Base-by-base conservation (phyloP, 1,139 yeast species). In the Kodamaea alishanica region DNA sequence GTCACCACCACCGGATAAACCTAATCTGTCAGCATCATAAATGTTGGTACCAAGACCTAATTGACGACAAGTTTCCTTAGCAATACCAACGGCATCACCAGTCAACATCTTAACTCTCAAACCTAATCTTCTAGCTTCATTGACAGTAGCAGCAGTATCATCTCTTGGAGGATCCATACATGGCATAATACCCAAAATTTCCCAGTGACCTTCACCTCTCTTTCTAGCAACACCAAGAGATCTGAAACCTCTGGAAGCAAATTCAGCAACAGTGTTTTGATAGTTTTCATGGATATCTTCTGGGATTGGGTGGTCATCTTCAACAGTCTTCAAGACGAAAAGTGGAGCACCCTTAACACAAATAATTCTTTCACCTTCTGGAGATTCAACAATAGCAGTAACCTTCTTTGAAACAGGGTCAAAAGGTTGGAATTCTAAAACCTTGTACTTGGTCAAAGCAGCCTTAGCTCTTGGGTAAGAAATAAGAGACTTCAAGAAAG, bases 201-300 rank as follows among this genome's bases (percentile, higher is more conserved):
- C 96, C 96, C 96, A 88, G 83, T 87, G 95, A 67, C 95, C 96
- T 71, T 88, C 96, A 74, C 95, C 96, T 84, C 95, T 84, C 94
- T 88, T 88, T 80, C 95, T 88, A 58, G 96, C 96, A 76, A 88
- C 96, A 86, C 96, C 96, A 65, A 88, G 79, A 63, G 96, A 89
- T 75, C 96, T 81, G 95, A 88, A 88, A 83, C 96, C 96, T 83
- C 96, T 86, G 59, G 94, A 80, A 65, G 96, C 96, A 67, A 88
- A 87, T 77, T 88, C 96, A 65, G 95, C 95, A 64, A 89, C 96
- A 73, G 90, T 87, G 80, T 86, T 87, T 77, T 86, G 95, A 76
- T 88, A 88, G 79, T 85, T 84, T 73, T 86, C 95, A 67, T 87
- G 90, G 72, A 86, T 75, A 70, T 88, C 96, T 74, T 88, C 96